phyloP scores from a whole-genome alignment of 1,284 basidiomycete genomes.

The Puccinia coronata region DNA sequence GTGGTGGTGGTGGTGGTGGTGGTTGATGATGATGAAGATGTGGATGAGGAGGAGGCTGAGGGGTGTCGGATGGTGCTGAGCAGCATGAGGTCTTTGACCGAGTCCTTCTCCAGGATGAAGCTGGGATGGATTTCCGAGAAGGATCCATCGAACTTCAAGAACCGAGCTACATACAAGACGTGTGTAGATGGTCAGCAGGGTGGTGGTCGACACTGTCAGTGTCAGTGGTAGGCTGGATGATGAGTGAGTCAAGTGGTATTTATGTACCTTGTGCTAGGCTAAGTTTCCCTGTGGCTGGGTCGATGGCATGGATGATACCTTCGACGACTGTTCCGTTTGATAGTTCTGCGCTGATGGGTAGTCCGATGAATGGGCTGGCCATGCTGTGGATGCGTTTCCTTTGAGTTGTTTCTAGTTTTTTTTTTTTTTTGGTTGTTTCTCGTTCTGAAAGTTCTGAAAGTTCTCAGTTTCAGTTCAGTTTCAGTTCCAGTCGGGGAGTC shows the following conservation, averaged over 20 bases:
- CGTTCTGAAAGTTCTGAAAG: no score
- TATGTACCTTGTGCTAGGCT: constrained; percentile 24
- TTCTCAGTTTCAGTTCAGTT: no score
- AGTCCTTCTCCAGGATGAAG: constrained; percentile 41
- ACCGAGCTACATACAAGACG: constrained; percentile 8
- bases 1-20: not conserved
- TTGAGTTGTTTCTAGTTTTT: no score
- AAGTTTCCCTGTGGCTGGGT: constrained; percentile 35
- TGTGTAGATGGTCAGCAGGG: no score
- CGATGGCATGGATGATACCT: constrained; percentile 38
- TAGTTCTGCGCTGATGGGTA: constrained; percentile 43
- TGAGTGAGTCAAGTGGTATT: not conserved
- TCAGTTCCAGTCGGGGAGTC: no score
- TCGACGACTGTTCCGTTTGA: constrained; percentile 42
- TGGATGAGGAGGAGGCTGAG: not conserved
- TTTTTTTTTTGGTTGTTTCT: no score
- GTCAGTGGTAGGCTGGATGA: no score
- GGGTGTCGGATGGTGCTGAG: constrained; percentile 22
- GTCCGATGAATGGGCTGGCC: constrained; percentile 35
- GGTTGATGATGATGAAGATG: constrained; percentile 14
- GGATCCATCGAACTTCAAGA: constrained; percentile 31
- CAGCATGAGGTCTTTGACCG: constrained; percentile 37
- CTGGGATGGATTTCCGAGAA: constrained; percentile 20
- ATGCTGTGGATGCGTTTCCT: not conserved
- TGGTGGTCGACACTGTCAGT: no score